Evolutionary conservation across 805 yeast species (phyloP), one percentile per base, ranked within the genome.

Genomic region (Candida taoyuanica): DNA sequence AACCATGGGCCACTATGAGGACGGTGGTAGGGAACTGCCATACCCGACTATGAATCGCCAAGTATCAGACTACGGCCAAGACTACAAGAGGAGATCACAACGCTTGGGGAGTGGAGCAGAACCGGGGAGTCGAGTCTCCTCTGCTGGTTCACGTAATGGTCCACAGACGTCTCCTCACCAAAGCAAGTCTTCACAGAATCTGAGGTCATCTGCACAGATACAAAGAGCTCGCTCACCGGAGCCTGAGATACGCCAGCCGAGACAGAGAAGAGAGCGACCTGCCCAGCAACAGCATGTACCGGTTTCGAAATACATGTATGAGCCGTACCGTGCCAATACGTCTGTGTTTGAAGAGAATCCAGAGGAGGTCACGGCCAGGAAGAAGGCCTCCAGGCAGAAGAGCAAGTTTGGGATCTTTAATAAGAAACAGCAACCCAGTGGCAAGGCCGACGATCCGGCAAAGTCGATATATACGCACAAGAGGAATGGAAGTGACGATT

Each of bases 401-500:
- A 20, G 12, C 14, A 44, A 35, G 34, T 35, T 35, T 23, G 31
- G 30, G 5, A 13, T 29, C 7, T 38, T 42, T 23, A 30, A 20
- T 13, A 31, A 39, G 31, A 33, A 24, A n/a, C n/a, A n/a, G n/a
- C n/a, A n/a, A n/a, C n/a, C n/a, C n/a, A n/a, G n/a, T n/a, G n/a
- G n/a, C n/a, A n/a, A n/a, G n/a, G n/a, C n/a, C n/a, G n/a, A n/a
- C n/a, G n/a, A 26, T 3, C 34, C 27, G 7, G 14, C 12, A 21
- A 20, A 16, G 14, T 34, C 24, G 8, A 8, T 39, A 8, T 21
- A 3, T 52, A 53, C 28, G 30, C 25, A 4, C 51, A 48, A 24
- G n/a, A 20, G 31, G 5, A 42, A 42, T 19, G 43, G 33, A 3
- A 43, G 52, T 33, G 57, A 44, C 20, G 59, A 54, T 34, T 31